Evolutionary conservation across 345 rosid genomes (phyloP), one percentile per base, ranked within the genome.

Genomic region (Geranium brycei): DNA sequence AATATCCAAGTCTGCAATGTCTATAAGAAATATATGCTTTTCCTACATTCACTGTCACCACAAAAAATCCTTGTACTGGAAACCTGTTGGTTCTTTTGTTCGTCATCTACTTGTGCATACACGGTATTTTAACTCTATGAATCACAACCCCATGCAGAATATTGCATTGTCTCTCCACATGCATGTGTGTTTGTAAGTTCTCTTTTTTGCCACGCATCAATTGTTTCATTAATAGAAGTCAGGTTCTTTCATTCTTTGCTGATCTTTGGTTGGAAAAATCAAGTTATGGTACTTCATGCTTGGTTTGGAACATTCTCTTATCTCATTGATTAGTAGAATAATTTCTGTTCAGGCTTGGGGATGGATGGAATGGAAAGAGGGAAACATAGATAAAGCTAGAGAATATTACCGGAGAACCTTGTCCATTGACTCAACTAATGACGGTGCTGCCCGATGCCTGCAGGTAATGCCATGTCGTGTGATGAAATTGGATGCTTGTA

Each of bases 321-420:
- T 31, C 14, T 2, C 11, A 67, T 15, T 57, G 31, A 60, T 57
- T 71, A 68, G 68, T 62, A 69, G 68, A 65, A 5, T 23, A 69
- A 31, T 67, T 58, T 62, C 62, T 58, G 59, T 51, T 64, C 71
- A 93, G 99, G 99, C 90, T 62, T 93, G 99, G 99, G 97, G 97
- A 68, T 93, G 96, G 99, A 83, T 89, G 99, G 99, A 93, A 66
- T 89, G 99, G 99, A 89, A 89, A 69, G 97, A 93, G 83, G 99
- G 97, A 72, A 89, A 87, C 74, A 67, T 82, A 72, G 47, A 83
- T 19, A 75, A 85, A 3, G 99, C 99, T 19, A 85, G 96, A 79
- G 83, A 82, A 71, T 78, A 82, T 56, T 93, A 93, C 78, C 89
- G 86, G 75, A 82, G 61, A 77, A 95, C 88, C 66, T 79, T 93